Evolutionary conservation across 139 green algal species (phyloP).

Genomic region (Chlamydomonas asymmetrica): DNA sequence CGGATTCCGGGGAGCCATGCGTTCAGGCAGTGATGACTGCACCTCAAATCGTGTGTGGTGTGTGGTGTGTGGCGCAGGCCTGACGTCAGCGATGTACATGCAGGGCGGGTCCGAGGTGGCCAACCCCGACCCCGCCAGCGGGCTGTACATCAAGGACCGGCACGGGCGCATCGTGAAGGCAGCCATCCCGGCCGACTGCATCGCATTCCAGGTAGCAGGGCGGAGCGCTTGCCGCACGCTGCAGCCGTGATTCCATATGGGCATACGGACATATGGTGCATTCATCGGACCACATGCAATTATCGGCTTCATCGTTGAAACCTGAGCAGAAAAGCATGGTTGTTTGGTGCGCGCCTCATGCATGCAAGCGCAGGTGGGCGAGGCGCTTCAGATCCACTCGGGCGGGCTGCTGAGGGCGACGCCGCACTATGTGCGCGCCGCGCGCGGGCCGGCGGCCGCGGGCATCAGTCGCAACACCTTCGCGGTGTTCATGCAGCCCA

Average conservation of each 20-base stretch:
- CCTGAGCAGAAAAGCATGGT: too few relatives aligned
- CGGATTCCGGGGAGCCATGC: background rate
- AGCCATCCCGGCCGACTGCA: constrained; percentile 54
- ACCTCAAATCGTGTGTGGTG: background rate
- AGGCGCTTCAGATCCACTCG: constrained; percentile 66
- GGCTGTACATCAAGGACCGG: constrained; percentile 63
- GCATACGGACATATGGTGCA: too few relatives aligned
- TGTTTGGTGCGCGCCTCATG: too few relatives aligned
- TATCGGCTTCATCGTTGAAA: too few relatives aligned
- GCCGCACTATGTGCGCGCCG: constrained; percentile 71
- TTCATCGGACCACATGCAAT: too few relatives aligned
- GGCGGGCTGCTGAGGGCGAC: constrained; percentile 72
- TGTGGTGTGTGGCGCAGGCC: constrained; percentile 33
- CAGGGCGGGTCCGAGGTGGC: constrained; percentile 33
- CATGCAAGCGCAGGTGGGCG: constrained; percentile 66
- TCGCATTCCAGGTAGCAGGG: constrained; percentile 79
- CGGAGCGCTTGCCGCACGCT: too few relatives aligned
- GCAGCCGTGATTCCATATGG: too few relatives aligned
- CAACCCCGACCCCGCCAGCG: constrained; percentile 53
- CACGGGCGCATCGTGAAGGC: constrained; percentile 45
- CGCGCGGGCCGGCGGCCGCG: constrained; percentile 14
- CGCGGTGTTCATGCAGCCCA: constrained; percentile 85
- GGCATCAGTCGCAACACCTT: constrained; percentile 65
- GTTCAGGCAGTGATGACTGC: background rate
- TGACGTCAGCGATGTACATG: constrained; percentile 72